phyloP scores from a whole-genome alignment of 116 monocot genomes.

The Posidonia oceanica region DNA sequence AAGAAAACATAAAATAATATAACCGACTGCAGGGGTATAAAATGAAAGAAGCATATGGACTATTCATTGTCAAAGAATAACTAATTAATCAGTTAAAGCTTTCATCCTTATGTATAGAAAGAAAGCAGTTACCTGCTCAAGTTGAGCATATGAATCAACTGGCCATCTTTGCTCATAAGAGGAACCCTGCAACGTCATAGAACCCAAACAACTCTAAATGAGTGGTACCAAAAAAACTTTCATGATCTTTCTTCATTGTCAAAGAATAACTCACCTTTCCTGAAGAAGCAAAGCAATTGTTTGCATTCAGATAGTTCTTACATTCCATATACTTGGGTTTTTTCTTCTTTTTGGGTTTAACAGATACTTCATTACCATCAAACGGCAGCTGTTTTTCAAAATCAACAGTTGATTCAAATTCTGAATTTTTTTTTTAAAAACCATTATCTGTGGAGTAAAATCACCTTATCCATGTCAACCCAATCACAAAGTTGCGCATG shows the following conservation, averaged over 20 bases:
- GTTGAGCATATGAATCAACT: constrained; percentile 37
- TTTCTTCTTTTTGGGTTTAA: constrained; percentile 77
- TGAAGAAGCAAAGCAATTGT: constrained; percentile 36
- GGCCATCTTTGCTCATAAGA: constrained; percentile 66
- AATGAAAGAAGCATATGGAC: too few relatives aligned
- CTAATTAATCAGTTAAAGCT: too few relatives aligned
- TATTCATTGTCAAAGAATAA: too few relatives aligned
- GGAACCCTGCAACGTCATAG: constrained; percentile 36
- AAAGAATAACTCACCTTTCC: constrained; percentile 38
- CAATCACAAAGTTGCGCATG: not conserved
- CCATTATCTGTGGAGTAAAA: too few relatives aligned
- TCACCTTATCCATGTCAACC: constrained; percentile 31
- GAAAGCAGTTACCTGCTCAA: constrained; percentile 55
- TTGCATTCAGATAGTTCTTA: constrained; percentile 30
- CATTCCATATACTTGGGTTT: constrained; percentile 59
- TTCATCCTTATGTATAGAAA: not conserved
- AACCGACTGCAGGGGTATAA: too few relatives aligned
- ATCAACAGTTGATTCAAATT: constrained; percentile 70
- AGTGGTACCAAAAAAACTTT: not conserved
- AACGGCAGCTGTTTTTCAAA: constrained; percentile 49
- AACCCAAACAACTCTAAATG: constrained; percentile 4
- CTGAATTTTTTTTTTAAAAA: constrained; percentile 52
- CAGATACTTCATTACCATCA: constrained; percentile 43
- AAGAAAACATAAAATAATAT: too few relatives aligned
- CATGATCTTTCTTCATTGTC: not conserved